Percentiles rank a stretch among this genome's conserved stretches.
phyloP scores from a whole-genome alignment of 345 rosid species.

The Salix dunnii region DNA sequence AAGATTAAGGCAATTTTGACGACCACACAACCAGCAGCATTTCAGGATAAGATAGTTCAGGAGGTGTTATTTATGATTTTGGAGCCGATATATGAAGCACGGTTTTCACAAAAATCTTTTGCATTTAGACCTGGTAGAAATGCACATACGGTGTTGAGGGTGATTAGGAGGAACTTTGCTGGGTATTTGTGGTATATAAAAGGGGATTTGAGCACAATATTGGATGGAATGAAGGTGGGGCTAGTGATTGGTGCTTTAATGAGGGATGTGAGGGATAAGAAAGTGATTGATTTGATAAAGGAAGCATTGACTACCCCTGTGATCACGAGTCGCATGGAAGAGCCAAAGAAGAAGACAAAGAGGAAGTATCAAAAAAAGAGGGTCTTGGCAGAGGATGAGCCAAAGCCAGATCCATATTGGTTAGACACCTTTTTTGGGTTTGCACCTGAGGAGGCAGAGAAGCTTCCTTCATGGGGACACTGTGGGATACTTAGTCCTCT shows the following conservation, averaged over 20 bases:
- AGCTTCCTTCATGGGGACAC: conserved; percentile 90
- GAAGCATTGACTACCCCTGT: conserved; percentile 79
- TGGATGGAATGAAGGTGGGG: conserved; percentile 91
- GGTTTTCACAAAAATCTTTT: conserved; percentile 81
- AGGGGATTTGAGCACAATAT: conserved; percentile 86
- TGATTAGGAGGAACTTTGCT: conserved; percentile 79
- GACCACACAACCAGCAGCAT: conserved; percentile 77
- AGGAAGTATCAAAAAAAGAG: conserved; percentile 90
- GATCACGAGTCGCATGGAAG: conserved; percentile 52
- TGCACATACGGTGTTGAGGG: conserved; percentile 82
- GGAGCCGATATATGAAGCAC: conserved; percentile 81
- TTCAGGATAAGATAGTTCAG: conserved; percentile 94
- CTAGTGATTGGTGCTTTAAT: conserved; percentile 75
- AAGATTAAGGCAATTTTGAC: conserved; percentile 88
- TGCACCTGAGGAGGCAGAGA: conserved; percentile 96
- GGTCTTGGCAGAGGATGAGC: conserved; percentile 94
- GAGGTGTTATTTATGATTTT: conserved; percentile 81
- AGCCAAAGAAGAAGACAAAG: conserved; percentile 61
- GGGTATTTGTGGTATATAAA: conserved; percentile 90
- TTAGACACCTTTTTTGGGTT: conserved; percentile 89
- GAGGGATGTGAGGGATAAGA: conserved; percentile 96
- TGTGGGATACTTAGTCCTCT: conserved; percentile 95
- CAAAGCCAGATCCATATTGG: conserved; percentile 98
- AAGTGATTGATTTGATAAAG: conserved; percentile 80
- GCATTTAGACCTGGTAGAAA: conserved; percentile 92